phyloP scores from a whole-genome alignment of 345 rosid genomes.

The Firmiana major region DNA sequence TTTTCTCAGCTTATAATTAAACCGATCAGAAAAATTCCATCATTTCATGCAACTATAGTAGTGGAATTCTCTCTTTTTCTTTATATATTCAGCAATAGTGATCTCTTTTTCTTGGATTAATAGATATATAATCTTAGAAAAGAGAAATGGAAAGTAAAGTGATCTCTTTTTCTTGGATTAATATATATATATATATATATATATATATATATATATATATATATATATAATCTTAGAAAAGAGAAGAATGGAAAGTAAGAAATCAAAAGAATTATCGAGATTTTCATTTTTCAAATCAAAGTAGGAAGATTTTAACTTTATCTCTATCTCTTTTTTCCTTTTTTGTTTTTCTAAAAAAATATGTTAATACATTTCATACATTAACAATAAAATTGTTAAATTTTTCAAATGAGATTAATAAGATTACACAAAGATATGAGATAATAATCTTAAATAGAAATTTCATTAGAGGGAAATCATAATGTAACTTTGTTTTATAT shows the following conservation, averaged over 20 bases:
- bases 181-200: neutral
- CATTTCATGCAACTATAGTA: slow-evolving; percentile 7
- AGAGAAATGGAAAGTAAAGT: slow-evolving; percentile 8
- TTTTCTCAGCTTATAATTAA: neutral
- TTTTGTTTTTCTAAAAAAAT: too few relatives aligned
- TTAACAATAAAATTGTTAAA: too few relatives aligned
- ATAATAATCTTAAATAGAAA: too few relatives aligned
- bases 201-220: too few relatives aligned
- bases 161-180: neutral
- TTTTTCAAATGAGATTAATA: too few relatives aligned
- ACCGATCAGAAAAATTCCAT: neutral
- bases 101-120: neutral
- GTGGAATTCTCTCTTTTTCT: neutral
- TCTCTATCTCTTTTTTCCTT: neutral
- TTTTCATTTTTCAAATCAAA: slow-evolving; percentile 15
- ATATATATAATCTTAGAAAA: neutral
- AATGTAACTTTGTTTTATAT: too few relatives aligned
- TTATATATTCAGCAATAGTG: neutral
- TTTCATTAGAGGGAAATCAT: too few relatives aligned
- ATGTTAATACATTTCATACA: too few relatives aligned
- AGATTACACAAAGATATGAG: too few relatives aligned
- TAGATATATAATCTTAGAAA: neutral
- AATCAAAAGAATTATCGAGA: neutral
- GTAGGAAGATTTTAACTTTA: slow-evolving; percentile 15
- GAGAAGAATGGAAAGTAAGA: slow-evolving; percentile 11